Evolutionary conservation across 805 yeast genomes (phyloP), one percentile per base, ranked within the genome.

Genomic region (Teunomyces stri): DNA sequence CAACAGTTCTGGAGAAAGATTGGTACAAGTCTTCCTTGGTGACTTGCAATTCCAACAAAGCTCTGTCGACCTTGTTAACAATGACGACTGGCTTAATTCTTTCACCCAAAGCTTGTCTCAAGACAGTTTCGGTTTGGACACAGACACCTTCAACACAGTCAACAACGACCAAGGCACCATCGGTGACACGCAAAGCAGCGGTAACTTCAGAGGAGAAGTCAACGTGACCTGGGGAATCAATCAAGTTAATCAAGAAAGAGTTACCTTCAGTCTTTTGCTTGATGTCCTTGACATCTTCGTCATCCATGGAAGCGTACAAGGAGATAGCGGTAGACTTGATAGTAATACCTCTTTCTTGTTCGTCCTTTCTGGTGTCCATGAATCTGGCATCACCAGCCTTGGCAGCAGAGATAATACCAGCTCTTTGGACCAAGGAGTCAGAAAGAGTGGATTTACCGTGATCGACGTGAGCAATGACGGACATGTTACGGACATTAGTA

Each of bases 191-290:
- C 72, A 92, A 86, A 78, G 99, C 99, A 66, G 98, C 98, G 70
- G 98, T 94, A 70, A 92, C 99, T 80, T 92, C 99, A 63, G 98
- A 94, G 57, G 97, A 90, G 91, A 92, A 92, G 81, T 92, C 99
- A 84, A 92, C 98, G 97, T 92, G 99, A 88, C 99, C 99, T 79
- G 99, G 99, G 64, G 99, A 94, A 78, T 92, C 99, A 68, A 92
- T 92, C 85, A 92, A 84, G 89, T 92, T 92, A 65, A 92, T 85
- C 80, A 92, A 87, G 85, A 92, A 92, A 74, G 85, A 84, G 85
- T 81, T 87, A 77, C 98, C 98, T 16, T 73, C 86, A 58, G 94
- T 85, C 79, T 87, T 84, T 81, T 94, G 98, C 76, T 84, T 80
- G 81, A 94, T 92, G 64, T 84, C 89, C 75, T 86, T 87, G 58